These are phyloP conservation scores for Xanthoceras sorbifolium DNA, from an alignment of 345 rosid genomes.

Conservation along the genomic window DNA sequence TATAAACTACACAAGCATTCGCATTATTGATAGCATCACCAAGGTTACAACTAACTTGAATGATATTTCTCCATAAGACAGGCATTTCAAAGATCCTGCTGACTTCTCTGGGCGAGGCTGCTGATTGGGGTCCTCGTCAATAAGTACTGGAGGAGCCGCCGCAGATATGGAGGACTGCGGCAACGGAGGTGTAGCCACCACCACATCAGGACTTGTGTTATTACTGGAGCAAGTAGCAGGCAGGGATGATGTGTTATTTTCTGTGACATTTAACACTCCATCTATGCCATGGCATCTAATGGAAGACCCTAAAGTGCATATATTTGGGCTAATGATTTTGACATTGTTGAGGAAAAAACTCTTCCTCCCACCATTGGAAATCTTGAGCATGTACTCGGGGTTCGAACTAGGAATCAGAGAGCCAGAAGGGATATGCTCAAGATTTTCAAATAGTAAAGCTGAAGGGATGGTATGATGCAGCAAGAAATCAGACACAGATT, in stretches of 20 bases:
- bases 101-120: not conserved
- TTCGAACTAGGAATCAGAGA: constrained; percentile 55
- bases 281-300: constrained; percentile 82
- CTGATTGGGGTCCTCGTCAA: not conserved
- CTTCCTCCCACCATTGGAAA: constrained; percentile 56
- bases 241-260: not conserved
- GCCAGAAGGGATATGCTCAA: constrained; percentile 58
- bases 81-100: not conserved
- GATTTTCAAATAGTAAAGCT: constrained; percentile 64
- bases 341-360: constrained; percentile 60
- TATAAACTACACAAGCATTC: not conserved
- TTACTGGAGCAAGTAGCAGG: not conserved
- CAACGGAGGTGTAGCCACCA: not conserved
- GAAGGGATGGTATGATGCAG: constrained; percentile 76
- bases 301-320: constrained; percentile 59
- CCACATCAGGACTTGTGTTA: not conserved
- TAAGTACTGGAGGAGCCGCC: not conserved
- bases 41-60: not conserved
- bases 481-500: constrained; percentile 49
- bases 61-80: not conserved
- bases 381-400: constrained; percentile 45
- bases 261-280: constrained; percentile 37
- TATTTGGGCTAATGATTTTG: constrained; percentile 54
- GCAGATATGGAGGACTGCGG: not conserved
- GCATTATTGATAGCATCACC: not conserved